Conservation (phyloP, 306 rosid genomes). For the Gillenia trifoliata region DNA sequence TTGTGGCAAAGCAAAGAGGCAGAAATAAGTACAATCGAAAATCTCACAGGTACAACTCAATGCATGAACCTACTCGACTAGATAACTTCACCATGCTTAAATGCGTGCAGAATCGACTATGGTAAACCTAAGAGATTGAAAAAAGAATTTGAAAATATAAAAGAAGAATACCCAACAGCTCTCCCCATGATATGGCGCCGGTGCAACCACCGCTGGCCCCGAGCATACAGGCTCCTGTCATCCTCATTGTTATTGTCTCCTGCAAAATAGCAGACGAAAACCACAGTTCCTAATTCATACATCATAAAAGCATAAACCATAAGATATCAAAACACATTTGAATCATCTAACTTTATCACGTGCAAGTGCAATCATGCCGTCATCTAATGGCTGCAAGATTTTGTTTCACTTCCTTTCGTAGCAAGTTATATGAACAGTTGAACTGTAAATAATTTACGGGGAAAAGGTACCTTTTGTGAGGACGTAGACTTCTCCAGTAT, state of each 20-base stretch:
- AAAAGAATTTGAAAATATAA: neutral
- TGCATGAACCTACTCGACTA: neutral
- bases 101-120: neutral
- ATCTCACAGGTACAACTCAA: neutral
- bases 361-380: neutral
- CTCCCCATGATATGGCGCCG: constrained; percentile 64
- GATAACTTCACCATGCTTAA: neutral
- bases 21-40: neutral
- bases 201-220: constrained; percentile 62
- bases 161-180: constrained; percentile 56
- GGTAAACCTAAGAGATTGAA: neutral
- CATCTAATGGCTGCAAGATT: neutral
- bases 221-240: constrained; percentile 57
- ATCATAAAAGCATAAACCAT: neutral
- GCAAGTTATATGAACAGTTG: neutral
- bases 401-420: neutral
- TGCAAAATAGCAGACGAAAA: constrained; percentile 21
- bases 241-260: constrained; percentile 59
- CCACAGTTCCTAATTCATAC: neutral
- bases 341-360: neutral
- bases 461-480: constrained; percentile 70
- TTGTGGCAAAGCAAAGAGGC: neutral
- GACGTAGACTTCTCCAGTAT: constrained; percentile 43
- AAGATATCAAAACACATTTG: neutral
- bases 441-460: neutral